These are phyloP conservation scores for Flammula alnicola DNA, from an alignment of 1,284 basidiomycete genomes.

Conservation along the genomic window DNA sequence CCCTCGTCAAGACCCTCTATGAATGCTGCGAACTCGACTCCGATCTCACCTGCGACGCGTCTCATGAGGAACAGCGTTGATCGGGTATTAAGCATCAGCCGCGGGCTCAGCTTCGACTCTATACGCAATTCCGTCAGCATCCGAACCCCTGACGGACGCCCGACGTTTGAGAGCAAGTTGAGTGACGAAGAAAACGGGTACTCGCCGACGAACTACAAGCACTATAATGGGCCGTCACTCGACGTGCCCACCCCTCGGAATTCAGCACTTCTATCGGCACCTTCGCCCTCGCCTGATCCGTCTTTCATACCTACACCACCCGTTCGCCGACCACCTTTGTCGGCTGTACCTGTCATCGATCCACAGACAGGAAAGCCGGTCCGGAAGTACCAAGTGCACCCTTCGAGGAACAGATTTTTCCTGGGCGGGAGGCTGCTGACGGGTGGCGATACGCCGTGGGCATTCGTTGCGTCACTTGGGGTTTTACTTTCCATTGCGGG, in stretches of 20 bases:
- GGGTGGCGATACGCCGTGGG: conserved; percentile 84
- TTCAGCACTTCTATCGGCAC: conserved; percentile 29
- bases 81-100: conserved; percentile 52
- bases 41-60: conserved; percentile 34
- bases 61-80: conserved; percentile 60
- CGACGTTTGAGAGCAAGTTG: conserved; percentile 28
- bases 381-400: conserved; percentile 66
- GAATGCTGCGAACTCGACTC: conserved; percentile 23
- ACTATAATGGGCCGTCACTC: conserved; percentile 13
- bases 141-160: conserved; percentile 21
- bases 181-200: conserved; percentile 34
- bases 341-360: conserved; percentile 50
- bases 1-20: conserved; percentile 21
- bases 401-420: conserved; percentile 79
- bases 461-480: conserved; percentile 69
- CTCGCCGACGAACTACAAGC: conserved; percentile 18
- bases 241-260: conserved; percentile 23
- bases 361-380: conserved; percentile 45
- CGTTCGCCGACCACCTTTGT: conserved; percentile 42
- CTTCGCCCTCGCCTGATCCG: conserved; percentile 39
- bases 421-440: conserved; percentile 73
- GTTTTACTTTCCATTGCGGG: conserved; percentile 72
- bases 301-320: conserved; percentile 45
- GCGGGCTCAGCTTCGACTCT: conserved; percentile 62
- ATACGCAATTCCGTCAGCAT: conserved; percentile 32